These are phyloP conservation scores for Penicillium nucicola DNA, from an alignment of 495 filamentous ascomycete genomes.

Conservation along the genomic window DNA sequence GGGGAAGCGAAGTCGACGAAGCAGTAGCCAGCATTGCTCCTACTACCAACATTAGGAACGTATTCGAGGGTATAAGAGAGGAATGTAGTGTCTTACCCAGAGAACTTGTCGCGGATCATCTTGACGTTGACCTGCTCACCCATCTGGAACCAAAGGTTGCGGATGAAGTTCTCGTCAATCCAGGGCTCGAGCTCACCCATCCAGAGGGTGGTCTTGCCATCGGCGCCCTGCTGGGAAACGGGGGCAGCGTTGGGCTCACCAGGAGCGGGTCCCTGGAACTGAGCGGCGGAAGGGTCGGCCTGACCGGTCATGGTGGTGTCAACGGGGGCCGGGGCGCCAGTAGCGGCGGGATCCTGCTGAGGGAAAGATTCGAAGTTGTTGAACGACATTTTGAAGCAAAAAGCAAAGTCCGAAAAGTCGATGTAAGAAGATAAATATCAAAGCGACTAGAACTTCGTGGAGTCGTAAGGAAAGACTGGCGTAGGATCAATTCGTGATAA, in stretches of 20 bases:
- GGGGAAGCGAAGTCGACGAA: conserved; percentile 91
- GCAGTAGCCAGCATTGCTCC: conserved; percentile 96
- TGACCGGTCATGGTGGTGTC: conserved; percentile 52
- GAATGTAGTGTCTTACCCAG: conserved; percentile 67
- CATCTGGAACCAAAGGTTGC: conserved; percentile 86
- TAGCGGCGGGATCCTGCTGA: conserved; percentile 53
- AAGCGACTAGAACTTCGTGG: conserved; percentile 36
- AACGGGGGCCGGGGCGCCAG: conserved; percentile 50
- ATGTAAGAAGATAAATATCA: conserved; percentile 37
- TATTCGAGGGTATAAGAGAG: conserved; percentile 3
- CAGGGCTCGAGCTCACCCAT: conserved; percentile 99
- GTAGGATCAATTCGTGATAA: conserved; percentile 40
- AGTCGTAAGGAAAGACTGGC: conserved; percentile 41
- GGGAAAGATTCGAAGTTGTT: conserved; percentile 58
- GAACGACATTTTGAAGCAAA: conserved; percentile 49
- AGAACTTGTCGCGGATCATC: conserved; percentile 99
- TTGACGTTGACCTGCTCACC: conserved; percentile 96
- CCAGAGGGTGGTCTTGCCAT: conserved; percentile 83
- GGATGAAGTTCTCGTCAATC: conserved; percentile 99
- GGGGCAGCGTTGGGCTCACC: conserved; percentile 50
- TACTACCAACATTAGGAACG: conserved; percentile 52
- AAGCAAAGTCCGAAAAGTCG: conserved; percentile 29
- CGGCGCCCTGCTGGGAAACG: conserved; percentile 54
- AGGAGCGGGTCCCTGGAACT: conserved; percentile 52
- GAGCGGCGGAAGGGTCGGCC: conserved; percentile 51